These are phyloP conservation scores for Trichoderma hamatum DNA, from an alignment of 2,329 filamentous ascomycete species.

Conservation along the genomic window DNA sequence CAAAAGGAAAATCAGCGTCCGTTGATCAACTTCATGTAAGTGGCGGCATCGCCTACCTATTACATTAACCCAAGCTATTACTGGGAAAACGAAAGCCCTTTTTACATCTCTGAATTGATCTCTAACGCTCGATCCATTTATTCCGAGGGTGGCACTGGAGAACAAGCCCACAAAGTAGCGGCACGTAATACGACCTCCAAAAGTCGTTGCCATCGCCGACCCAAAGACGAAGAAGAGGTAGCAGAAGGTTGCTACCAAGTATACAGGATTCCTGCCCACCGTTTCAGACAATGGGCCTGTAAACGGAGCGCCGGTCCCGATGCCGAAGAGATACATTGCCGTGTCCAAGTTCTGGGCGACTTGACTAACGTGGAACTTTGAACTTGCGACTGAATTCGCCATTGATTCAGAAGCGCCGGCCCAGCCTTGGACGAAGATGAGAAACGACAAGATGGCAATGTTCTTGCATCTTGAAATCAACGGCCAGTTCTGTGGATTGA, in stretches of 20 bases:
- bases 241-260: slow-evolving; percentile 48
- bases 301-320: slow-evolving; percentile 52
- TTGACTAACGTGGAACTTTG: slow-evolving; percentile 48
- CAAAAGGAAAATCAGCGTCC: not conserved
- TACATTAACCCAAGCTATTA: slow-evolving; percentile 52
- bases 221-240: slow-evolving; percentile 55
- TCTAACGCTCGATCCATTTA: slow-evolving; percentile 49
- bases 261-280: slow-evolving; percentile 52
- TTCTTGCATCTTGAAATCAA: slow-evolving; percentile 36
- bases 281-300: slow-evolving; percentile 54
- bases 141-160: slow-evolving; percentile 39
- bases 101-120: slow-evolving; percentile 53
- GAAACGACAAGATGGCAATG: slow-evolving; percentile 41
- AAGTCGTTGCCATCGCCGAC: slow-evolving; percentile 49
- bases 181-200: slow-evolving; percentile 51
- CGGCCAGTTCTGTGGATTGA: slow-evolving; percentile 50
- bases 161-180: slow-evolving; percentile 55
- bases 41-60: not conserved
- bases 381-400: slow-evolving; percentile 45
- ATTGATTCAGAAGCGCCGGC: slow-evolving; percentile 54
- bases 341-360: slow-evolving; percentile 50
- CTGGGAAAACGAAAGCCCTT: slow-evolving; percentile 52
- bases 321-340: slow-evolving; percentile 51
- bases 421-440: slow-evolving; percentile 52
- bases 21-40: not conserved